Base-by-base conservation (phyloP, 495 filamentous ascomycete genomes). In the Cairneyella variabilis region DNA sequence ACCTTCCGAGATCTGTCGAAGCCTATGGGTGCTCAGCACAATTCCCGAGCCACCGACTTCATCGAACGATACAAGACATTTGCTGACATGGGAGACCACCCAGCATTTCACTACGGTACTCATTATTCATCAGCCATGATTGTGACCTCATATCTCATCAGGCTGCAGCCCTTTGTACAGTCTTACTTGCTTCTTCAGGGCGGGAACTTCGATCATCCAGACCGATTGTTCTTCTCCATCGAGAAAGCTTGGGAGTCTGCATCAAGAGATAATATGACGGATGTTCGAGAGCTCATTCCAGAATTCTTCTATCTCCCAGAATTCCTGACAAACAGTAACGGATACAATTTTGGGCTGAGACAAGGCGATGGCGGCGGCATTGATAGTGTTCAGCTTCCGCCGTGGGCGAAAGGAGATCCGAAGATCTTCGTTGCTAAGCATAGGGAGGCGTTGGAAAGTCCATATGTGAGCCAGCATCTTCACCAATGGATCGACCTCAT, bases 121-220 rank as follows among this genome's bases (percentile, higher is more conserved):
- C 93, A 98, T 65, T 98, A 97, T 67, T 97, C 95, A 18, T 97
- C 93, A 4, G 95, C 93, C 17, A 98, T 97, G 93, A 97, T 96
- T 47, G 93, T 98, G 21, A 86, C 90, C 25, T 96, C 91, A 0
- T 98, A 96, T 62, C 78, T 98, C 38, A 97, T 97, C 57, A 86
- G 93, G 5, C 74, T 98, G 11, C 92, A 96, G 56, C 93, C 93
- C 0, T 98, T 97, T 66, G 91, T 96, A 47, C 88, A 96, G 61
- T 96, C 95, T 1, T 97, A 91, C 64, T 78, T 97, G n/a, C 75
- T 97, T n/a, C 77, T 97, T 7, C 93, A 98, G 66, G 93, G 95
- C 20, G 91, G 91, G n/a, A 89, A 72, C 21, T 98, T 97, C 65
- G 93, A 98, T 64, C 93, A 98, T 66, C 86, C 93, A 6, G 95